Evolutionary conservation across 2,329 filamentous ascomycete species (phyloP).

Genomic region (Verticillium dahliae): DNA sequence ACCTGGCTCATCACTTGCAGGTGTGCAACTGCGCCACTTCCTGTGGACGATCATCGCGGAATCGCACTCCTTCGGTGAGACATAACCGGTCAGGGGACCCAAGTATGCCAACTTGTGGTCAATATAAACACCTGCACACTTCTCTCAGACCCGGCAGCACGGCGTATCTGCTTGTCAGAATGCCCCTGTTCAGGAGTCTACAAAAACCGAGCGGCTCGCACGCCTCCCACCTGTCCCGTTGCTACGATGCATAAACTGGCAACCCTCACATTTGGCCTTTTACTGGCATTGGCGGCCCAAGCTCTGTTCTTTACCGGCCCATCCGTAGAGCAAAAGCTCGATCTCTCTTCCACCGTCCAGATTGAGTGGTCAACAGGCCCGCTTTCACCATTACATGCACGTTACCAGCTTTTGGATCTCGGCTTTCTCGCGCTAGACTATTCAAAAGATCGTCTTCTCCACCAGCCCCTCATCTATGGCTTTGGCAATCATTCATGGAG

Average conservation of each 20-base stretch:
- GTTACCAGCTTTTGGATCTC: not conserved
- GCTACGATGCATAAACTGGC: not conserved
- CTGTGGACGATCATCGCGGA: too few species aligned
- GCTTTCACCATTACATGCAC: not conserved
- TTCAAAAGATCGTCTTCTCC: not conserved
- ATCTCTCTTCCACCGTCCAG: not conserved
- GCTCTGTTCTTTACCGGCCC: not conserved
- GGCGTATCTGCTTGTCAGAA: too few species aligned
- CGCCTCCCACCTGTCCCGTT: not conserved
- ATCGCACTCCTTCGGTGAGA: too few species aligned
- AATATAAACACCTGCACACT: too few species aligned
- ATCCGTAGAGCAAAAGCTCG: not conserved
- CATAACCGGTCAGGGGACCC: too few species aligned
- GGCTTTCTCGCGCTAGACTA: not conserved
- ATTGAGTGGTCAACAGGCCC: not conserved
- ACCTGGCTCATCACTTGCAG: too few species aligned
- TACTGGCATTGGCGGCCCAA: not conserved
- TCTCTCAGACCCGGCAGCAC: too few species aligned
- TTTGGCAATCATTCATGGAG: not conserved
- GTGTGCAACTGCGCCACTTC: too few species aligned
- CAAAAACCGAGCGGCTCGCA: not conserved
- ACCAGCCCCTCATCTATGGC: not conserved
- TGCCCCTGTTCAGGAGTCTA: not conserved
- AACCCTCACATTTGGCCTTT: not conserved
- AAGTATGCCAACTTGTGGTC: too few species aligned